These are phyloP conservation scores for Wickerhamomyces rabaulensis DNA, from an alignment of 805 yeast species.

Conservation along the genomic window DNA sequence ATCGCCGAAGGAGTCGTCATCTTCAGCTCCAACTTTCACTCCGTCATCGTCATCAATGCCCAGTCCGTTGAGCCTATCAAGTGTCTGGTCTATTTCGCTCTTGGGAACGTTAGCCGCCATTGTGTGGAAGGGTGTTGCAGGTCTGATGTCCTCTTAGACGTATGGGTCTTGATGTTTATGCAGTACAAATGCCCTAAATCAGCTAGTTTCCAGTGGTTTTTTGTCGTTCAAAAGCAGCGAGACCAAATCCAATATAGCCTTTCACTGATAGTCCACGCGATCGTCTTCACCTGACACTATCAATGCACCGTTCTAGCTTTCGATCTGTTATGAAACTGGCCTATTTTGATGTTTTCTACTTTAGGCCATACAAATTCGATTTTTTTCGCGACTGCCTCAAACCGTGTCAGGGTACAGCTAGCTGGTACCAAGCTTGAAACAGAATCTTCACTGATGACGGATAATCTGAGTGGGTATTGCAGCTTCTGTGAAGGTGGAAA, in stretches of 20 bases:
- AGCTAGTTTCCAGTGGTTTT: neutral
- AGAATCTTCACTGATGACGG: too few relatives aligned
- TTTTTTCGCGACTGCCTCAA: too few relatives aligned
- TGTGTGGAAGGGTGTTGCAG: neutral
- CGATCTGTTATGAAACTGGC: neutral
- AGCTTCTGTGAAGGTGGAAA: too few relatives aligned
- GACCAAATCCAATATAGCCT: neutral
- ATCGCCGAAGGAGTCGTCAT: slow-evolving; percentile 2
- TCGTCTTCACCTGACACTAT: neutral
- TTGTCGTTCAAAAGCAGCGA: neutral
- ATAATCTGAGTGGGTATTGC: too few relatives aligned
- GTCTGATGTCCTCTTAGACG: too few relatives aligned
- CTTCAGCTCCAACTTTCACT: neutral
- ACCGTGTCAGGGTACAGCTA: too few relatives aligned
- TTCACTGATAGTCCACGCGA: neutral
- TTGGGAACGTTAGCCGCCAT: neutral
- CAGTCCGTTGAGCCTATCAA: neutral
- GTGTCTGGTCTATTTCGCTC: neutral
- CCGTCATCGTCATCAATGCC: neutral
- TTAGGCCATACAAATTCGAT: too few relatives aligned
- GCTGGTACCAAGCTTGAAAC: too few relatives aligned
- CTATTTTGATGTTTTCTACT: neutral
- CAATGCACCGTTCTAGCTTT: neutral
- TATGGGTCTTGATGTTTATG: neutral
- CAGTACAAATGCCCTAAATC: neutral